Conservation (phyloP, 345 rosid genomes). For the Bruguiera sexangula region DNA sequence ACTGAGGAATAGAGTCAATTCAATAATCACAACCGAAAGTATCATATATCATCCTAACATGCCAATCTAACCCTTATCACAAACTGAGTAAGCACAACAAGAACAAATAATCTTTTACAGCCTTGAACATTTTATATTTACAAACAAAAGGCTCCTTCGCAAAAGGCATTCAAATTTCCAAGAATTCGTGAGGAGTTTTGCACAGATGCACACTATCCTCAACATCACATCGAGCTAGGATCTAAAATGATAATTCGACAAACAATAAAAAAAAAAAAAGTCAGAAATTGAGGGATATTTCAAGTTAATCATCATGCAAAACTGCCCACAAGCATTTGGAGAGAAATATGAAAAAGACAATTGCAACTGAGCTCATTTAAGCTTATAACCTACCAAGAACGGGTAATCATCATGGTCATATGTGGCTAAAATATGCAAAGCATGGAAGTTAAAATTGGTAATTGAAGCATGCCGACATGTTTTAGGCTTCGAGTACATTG, state of each 20-base stretch:
- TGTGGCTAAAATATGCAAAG: too few species aligned
- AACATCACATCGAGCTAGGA: conserved; percentile 2
- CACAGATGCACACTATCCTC: neutral
- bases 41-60: neutral
- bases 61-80: neutral
- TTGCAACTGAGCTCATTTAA: neutral
- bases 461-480: too few species aligned
- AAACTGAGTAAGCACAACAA: neutral
- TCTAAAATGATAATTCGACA: neutral
- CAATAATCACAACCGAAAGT: neutral
- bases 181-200: neutral
- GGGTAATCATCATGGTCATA: too few species aligned
- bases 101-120: neutral
- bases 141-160: neutral
- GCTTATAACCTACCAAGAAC: conserved; percentile 3
- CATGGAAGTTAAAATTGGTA: too few species aligned
- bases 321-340: too few species aligned
- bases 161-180: neutral
- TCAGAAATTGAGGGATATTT: neutral
- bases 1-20: neutral
- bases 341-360: neutral
- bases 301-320: neutral
- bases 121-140: neutral
- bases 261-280: neutral
- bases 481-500: too few species aligned